phyloP scores from a whole-genome alignment of 202 grass and related monocot species.

The Setaria viridis region DNA sequence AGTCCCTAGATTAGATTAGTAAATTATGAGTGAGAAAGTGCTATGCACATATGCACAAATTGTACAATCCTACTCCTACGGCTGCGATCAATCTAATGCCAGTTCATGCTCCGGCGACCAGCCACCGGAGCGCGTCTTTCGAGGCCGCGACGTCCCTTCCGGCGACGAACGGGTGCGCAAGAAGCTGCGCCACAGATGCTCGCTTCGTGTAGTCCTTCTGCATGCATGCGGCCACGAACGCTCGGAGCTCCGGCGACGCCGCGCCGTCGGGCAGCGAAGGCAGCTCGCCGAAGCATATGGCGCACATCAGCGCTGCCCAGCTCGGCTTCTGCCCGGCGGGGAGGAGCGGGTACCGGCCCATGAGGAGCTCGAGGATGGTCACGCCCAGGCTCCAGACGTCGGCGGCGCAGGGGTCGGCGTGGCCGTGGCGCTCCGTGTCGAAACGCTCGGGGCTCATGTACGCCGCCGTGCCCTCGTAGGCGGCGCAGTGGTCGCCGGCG shows the following conservation, averaged over 20 bases:
- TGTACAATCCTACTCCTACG: slow-evolving; percentile 24
- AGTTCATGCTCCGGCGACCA: slow-evolving; percentile 46
- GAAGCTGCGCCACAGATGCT: slow-evolving; percentile 57
- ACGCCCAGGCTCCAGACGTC: slow-evolving; percentile 84
- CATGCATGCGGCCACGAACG: slow-evolving; percentile 67
- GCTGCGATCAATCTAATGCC: neutral
- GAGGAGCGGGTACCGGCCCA: slow-evolving; percentile 78
- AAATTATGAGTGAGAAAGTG: slow-evolving; percentile 12
- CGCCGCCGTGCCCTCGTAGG: slow-evolving; percentile 71
- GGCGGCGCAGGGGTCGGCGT: slow-evolving; percentile 73
- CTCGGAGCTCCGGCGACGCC: slow-evolving; percentile 47
- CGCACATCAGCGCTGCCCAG: slow-evolving; percentile 84
- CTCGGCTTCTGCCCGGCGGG: slow-evolving; percentile 65
- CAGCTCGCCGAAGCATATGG: slow-evolving; percentile 71
- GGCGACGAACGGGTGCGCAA: slow-evolving; percentile 66
- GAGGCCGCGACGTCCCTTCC: slow-evolving; percentile 48
- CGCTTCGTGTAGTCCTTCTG: slow-evolving; percentile 68
- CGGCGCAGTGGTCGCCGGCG: slow-evolving; percentile 43
- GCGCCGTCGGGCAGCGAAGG: slow-evolving; percentile 22
- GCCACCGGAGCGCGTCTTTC: slow-evolving; percentile 47
- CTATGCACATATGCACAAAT: neutral
- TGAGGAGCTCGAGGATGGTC: slow-evolving; percentile 67
- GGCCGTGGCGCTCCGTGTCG: slow-evolving; percentile 59
- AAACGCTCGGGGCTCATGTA: slow-evolving; percentile 92
- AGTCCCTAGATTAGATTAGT: neutral